Evolutionary conservation across 2,329 filamentous ascomycete species (phyloP).

Genomic region (Paecilomyces formosus): DNA sequence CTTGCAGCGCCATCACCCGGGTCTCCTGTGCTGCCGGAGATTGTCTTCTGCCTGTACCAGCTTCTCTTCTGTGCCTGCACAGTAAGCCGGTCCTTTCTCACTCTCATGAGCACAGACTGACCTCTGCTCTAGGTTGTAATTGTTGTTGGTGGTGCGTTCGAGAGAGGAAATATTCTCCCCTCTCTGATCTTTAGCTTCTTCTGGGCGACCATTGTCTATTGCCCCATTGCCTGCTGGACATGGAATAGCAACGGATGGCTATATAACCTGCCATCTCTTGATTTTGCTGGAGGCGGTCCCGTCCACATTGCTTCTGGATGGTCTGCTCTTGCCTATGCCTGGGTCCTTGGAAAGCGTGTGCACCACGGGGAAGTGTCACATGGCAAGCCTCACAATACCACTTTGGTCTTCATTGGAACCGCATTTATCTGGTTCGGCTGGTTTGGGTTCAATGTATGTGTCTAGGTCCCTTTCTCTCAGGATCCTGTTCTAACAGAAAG

Average conservation of each 20-base stretch:
- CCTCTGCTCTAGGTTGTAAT: slow-evolving; percentile 52
- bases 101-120: neutral
- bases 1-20: slow-evolving; percentile 54
- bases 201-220: slow-evolving; percentile 66
- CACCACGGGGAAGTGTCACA: slow-evolving; percentile 48
- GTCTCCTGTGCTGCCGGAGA: slow-evolving; percentile 52
- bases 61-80: slow-evolving; percentile 51
- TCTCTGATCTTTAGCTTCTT: slow-evolving; percentile 64
- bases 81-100: slow-evolving; percentile 11
- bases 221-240: slow-evolving; percentile 68
- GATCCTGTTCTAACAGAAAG: neutral
- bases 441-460: slow-evolving; percentile 49
- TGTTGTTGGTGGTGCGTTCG: slow-evolving; percentile 57
- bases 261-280: slow-evolving; percentile 59
- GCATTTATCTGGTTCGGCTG: slow-evolving; percentile 41
- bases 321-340: slow-evolving; percentile 63
- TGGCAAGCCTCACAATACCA: slow-evolving; percentile 60
- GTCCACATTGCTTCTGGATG: slow-evolving; percentile 69
- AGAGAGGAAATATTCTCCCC: slow-evolving; percentile 56
- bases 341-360: slow-evolving; percentile 65
- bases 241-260: slow-evolving; percentile 71
- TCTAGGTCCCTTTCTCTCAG: neutral
- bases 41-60: slow-evolving; percentile 61
- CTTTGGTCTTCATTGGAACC: slow-evolving; percentile 65
- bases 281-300: slow-evolving; percentile 68